A percentile compares a stretch with the other conserved stretches of the same genome.
Conservation (phyloP, 73 alveolate genomes). For the Paramecium octaurelia region DNA sequence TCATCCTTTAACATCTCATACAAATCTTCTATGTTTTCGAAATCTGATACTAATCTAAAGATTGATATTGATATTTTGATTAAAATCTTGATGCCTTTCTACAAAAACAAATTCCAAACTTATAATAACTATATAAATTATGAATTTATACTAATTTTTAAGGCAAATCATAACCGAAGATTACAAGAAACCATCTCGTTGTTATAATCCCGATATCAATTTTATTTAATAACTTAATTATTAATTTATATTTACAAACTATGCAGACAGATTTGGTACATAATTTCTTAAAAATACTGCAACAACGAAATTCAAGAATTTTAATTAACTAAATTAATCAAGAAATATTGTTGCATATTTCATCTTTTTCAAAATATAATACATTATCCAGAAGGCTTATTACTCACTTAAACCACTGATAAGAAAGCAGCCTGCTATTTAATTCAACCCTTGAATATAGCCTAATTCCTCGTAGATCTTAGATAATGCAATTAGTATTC, state of each 20-base stretch:
- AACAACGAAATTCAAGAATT: background rate
- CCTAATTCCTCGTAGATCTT: background rate
- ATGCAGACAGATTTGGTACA: background rate
- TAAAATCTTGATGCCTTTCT: background rate
- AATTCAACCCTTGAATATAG: background rate
- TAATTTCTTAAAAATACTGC: background rate
- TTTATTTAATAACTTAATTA: background rate
- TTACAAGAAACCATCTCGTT: slow-evolving; percentile 26
- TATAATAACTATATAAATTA: background rate
- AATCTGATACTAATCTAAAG: background rate
- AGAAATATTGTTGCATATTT: background rate
- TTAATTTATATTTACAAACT: background rate
- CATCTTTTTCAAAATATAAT: background rate
- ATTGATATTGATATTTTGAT: background rate
- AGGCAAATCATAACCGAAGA: background rate
- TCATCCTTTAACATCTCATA: slow-evolving; percentile 7
- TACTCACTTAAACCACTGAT: slow-evolving; percentile 2
- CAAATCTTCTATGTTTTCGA: background rate
- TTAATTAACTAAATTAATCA: background rate
- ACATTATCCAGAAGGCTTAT: slow-evolving; percentile 28
- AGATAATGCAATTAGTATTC: background rate
- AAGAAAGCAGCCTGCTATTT: slow-evolving; percentile 4
- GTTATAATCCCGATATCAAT: slow-evolving; percentile 6
- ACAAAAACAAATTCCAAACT: background rate
- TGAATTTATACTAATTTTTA: background rate